Percentiles rank a stretch among this genome's conserved stretches.
phyloP scores from a whole-genome alignment of 2,329 filamentous ascomycete genomes.

The Magnaporthales sp. region DNA sequence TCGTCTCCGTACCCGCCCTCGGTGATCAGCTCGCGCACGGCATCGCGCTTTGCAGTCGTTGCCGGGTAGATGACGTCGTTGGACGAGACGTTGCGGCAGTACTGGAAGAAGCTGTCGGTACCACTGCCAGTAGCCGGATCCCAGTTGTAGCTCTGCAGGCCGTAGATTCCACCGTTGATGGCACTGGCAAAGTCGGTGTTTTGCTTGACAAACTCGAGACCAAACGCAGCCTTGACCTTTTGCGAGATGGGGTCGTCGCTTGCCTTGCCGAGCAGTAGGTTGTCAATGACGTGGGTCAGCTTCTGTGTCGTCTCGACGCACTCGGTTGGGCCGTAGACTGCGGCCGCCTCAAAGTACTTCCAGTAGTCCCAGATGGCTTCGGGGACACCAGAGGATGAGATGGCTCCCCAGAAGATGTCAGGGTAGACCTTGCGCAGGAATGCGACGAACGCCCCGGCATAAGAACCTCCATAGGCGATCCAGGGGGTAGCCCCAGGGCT shows the following conservation, averaged over 20 bases:
- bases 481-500: constrained; percentile 54
- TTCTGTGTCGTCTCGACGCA: constrained; percentile 59
- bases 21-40: constrained; percentile 29
- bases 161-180: constrained; percentile 30
- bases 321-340: constrained; percentile 39
- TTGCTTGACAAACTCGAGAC: constrained; percentile 32
- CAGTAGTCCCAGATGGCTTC: constrained; percentile 73
- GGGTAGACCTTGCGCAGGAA: constrained; percentile 71
- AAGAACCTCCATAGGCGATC: constrained; percentile 77
- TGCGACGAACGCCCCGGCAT: constrained; percentile 72
- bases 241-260: constrained; percentile 29
- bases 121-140: constrained; percentile 37
- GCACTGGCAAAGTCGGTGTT: constrained; percentile 39
- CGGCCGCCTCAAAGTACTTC: constrained; percentile 45
- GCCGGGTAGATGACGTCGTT: constrained; percentile 30
- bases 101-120: constrained; percentile 28
- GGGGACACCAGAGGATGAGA: constrained; percentile 73
- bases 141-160: constrained; percentile 43
- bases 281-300: constrained; percentile 41
- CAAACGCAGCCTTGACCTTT: constrained; percentile 34
- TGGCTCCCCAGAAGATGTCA: constrained; percentile 68
- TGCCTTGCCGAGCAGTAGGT: constrained; percentile 34
- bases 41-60: constrained; percentile 23
- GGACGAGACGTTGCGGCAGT: constrained; percentile 38
- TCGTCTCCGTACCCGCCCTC: constrained; percentile 32